A percentile compares a stretch with the other conserved stretches of the same genome.
Evolutionary conservation across 2,329 filamentous ascomycete species (phyloP).

Genomic region (Thermothelomyces thermophilus): DNA sequence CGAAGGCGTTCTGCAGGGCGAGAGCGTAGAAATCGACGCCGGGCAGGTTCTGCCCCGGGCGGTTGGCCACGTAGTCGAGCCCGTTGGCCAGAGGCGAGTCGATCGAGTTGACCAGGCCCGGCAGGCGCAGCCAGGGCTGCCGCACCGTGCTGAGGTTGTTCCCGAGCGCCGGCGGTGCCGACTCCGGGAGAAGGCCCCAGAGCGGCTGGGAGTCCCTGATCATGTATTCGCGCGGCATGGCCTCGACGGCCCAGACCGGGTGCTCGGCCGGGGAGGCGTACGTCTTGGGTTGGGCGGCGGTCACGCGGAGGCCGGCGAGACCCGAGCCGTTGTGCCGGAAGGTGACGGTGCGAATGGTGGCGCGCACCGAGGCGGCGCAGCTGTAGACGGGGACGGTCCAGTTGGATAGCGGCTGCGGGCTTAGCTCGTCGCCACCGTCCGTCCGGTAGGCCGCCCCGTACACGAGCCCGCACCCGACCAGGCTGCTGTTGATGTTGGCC

Average conservation of each 20-base stretch:
- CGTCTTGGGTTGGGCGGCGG: neutral
- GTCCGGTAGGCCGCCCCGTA: conserved; percentile 5
- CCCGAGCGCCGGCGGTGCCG: neutral
- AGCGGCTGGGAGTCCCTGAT: conserved; percentile 3
- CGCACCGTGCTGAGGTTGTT: neutral
- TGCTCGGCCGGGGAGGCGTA: conserved; percentile 1
- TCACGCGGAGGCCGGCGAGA: neutral
- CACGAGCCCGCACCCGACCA: conserved; percentile 9
- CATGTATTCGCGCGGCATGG: neutral
- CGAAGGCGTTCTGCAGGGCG: conserved; percentile 4
- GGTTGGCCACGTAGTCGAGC: neutral
- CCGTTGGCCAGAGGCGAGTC: neutral
- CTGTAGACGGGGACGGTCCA: conserved; percentile 11
- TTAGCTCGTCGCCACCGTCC: conserved; percentile 3
- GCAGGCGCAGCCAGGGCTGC: neutral
- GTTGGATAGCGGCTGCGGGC: conserved; percentile 1
- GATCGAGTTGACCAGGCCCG: neutral
- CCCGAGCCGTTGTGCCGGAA: conserved; percentile 10
- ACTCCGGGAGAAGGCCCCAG: conserved; percentile 1
- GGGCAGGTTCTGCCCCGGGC: conserved; percentile 4
- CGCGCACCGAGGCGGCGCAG: conserved; percentile 11
- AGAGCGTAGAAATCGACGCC: conserved; percentile 5
- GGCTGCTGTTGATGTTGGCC: conserved; percentile 11
- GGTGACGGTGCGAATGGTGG: conserved; percentile 9
- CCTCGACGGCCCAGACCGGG: conserved; percentile 8